Percentiles rank a stretch among this genome's conserved stretches.
These are phyloP conservation scores for Hyphodiscus hymeniophilus DNA, from an alignment of 495 filamentous ascomycete species.

Conservation along the genomic window DNA sequence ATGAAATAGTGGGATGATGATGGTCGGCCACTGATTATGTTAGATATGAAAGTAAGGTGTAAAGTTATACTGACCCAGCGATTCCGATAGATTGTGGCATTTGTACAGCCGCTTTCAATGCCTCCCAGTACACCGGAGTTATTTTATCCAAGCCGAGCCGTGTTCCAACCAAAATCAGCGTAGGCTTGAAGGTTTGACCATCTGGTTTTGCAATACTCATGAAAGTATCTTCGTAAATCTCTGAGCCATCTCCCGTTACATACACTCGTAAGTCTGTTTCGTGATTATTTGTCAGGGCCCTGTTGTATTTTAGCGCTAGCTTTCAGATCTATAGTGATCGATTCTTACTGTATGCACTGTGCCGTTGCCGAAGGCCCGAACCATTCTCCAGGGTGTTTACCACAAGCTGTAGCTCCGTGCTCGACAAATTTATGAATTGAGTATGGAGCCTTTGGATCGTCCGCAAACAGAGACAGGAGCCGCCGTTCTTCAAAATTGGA, in stretches of 20 bases:
- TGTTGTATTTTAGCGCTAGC: slow-evolving; percentile 31
- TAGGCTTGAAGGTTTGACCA: slow-evolving; percentile 62
- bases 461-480: slow-evolving; percentile 80
- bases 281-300: slow-evolving; percentile 60
- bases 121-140: slow-evolving; percentile 87
- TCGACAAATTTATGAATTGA: slow-evolving; percentile 93
- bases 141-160: slow-evolving; percentile 89
- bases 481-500: slow-evolving; percentile 52
- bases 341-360: slow-evolving; percentile 82
- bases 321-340: neutral
- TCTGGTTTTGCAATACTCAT: slow-evolving; percentile 61
- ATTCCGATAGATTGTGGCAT: slow-evolving; percentile 90
- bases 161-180: slow-evolving; percentile 79
- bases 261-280: slow-evolving; percentile 65
- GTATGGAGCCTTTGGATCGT: slow-evolving; percentile 78
- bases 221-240: slow-evolving; percentile 88
- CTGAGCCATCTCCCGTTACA: slow-evolving; percentile 78
- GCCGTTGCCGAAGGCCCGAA: slow-evolving; percentile 98
- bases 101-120: slow-evolving; percentile 70
- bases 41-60: neutral
- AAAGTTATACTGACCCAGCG: slow-evolving; percentile 65
- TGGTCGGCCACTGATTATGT: slow-evolving; percentile 64
- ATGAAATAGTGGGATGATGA: slow-evolving; percentile 96
- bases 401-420: slow-evolving; percentile 80
- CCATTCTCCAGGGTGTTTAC: slow-evolving; percentile 95